phyloP scores from a whole-genome alignment of 2,329 filamentous ascomycete species.

The Fusarium longipes region DNA sequence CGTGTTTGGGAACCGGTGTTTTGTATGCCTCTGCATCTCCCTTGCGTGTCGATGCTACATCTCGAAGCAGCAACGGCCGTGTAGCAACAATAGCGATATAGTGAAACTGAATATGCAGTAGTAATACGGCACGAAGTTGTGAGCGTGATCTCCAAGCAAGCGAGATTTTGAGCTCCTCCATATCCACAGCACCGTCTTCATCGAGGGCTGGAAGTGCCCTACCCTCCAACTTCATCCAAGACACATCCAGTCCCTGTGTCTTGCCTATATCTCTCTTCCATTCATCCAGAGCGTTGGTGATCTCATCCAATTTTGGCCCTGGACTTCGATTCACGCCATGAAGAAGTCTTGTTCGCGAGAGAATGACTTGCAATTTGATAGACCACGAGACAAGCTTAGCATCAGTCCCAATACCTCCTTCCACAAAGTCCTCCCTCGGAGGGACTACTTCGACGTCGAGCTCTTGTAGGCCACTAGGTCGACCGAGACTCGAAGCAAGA shows the following conservation, averaged over 20 bases:
- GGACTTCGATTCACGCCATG: constrained; percentile 15
- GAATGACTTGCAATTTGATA: constrained; percentile 48
- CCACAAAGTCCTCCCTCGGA: constrained; percentile 46
- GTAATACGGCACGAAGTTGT: constrained; percentile 46
- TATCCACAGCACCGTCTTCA: constrained; percentile 32
- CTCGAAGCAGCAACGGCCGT: constrained; percentile 46
- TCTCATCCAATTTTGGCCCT: constrained; percentile 28
- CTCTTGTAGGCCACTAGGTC: constrained; percentile 52
- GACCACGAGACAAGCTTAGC: constrained; percentile 48
- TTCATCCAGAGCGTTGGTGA: constrained; percentile 2
- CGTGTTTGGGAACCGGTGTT: constrained; percentile 2
- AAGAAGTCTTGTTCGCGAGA: constrained; percentile 43
- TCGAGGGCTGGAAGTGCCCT: background rate
- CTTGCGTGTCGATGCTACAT: constrained; percentile 30
- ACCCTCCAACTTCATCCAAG: constrained; percentile 25
- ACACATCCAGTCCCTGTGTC: constrained; percentile 25
- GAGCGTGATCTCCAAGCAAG: constrained; percentile 45
- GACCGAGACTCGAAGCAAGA: constrained; percentile 51
- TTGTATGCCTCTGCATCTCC: background rate
- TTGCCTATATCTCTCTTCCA: constrained; percentile 32
- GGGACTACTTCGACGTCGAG: constrained; percentile 51
- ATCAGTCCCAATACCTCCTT: constrained; percentile 44
- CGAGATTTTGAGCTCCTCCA: constrained; percentile 45
- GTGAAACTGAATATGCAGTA: constrained; percentile 50
- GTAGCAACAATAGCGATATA: constrained; percentile 50